phyloP scores from a whole-genome alignment of 768 basidiomycete species.

The Suillus americanus region DNA sequence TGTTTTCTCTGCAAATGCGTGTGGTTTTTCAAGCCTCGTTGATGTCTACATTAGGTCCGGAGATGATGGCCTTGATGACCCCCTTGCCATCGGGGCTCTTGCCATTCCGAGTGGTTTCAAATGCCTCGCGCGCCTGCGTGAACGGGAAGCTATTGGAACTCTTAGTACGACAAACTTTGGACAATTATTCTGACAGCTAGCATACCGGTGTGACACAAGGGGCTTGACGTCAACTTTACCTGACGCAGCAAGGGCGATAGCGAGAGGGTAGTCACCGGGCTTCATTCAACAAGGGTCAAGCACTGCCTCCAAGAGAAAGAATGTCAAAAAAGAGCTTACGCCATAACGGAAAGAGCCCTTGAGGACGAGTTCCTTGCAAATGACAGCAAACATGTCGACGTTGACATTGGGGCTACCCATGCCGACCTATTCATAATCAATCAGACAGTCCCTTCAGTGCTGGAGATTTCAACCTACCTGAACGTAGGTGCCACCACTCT shows the following conservation, averaged over 20 bases:
- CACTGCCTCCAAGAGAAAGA: background rate
- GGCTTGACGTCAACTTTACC: slow-evolving; percentile 87
- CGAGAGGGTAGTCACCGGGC: slow-evolving; percentile 84
- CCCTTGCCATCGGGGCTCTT: slow-evolving; percentile 85
- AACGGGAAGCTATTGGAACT: slow-evolving; percentile 61
- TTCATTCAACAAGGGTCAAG: slow-evolving; percentile 24
- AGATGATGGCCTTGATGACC: slow-evolving; percentile 89
- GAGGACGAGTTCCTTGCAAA: slow-evolving; percentile 76
- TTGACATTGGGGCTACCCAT: slow-evolving; percentile 79
- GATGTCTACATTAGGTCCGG: slow-evolving; percentile 65
- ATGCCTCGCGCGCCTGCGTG: slow-evolving; percentile 74
- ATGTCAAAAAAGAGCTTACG: slow-evolving; percentile 35
- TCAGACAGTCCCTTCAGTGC: slow-evolving; percentile 1
- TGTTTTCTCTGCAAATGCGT: background rate
- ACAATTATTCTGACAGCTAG: slow-evolving; percentile 14
- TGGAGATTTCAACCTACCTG: slow-evolving; percentile 42
- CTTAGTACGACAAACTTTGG: background rate
- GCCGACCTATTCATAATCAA: slow-evolving; percentile 57
- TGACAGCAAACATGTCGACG: slow-evolving; percentile 68
- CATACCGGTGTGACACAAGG: slow-evolving; percentile 82
- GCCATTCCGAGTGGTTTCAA: slow-evolving; percentile 76
- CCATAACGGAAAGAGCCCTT: slow-evolving; percentile 94
- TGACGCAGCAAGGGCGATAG: slow-evolving; percentile 78
- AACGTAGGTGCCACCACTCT: slow-evolving; percentile 73
- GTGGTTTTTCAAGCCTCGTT: slow-evolving; percentile 34